Evolutionary conservation across 2,329 filamentous ascomycete species (phyloP), one percentile per base, ranked within the genome.

Genomic region (Aurifilum marmelostoma): DNA sequence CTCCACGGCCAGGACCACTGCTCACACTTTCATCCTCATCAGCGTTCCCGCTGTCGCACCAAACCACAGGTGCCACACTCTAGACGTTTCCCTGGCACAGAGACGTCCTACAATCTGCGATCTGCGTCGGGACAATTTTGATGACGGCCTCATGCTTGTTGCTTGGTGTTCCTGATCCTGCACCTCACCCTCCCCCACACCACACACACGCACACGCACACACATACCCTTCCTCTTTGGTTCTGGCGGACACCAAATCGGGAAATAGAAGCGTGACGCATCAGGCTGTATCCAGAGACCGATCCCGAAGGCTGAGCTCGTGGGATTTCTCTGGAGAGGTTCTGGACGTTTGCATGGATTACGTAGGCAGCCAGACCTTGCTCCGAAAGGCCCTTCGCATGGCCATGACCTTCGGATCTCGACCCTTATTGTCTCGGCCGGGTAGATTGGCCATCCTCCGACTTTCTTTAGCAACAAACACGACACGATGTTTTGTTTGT

Each of bases 401-500:
- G 32, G 56, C 14, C 56, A 18, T 21, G 58, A 58, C 16, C 63
- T 14, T 47, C 47, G 66, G 16, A 32, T 47, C 41, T 56, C 27
- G 63, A 50, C 60, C 63, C 54, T 34, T 50, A 34, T 63, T 56
- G 47, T 39, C 58, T 50, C 47, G 63, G 56, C 63, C 67, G 59
- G 50, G 32, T 34, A 16, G 27, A 16, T 32, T 63, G 63, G 56
- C 56, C 63, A 37, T 29, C 56, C 56, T 29, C 56, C 37, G 56
- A 34, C 41, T 58, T 62, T 60, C 47, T 58, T 63, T 61, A 61
- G 67, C 56, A 66, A 54, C 56, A 59, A 34, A 59, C 29, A 59
- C 14, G 29, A n/a, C 27, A 16, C 56, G 21, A 21, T 14, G 18
- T 18, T n/a, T 47, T 47, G 43, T 47, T 27, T 56, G 52, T 56